phyloP scores from a whole-genome alignment of 2,329 filamentous ascomycete genomes.

The Dendryphion nanum region DNA sequence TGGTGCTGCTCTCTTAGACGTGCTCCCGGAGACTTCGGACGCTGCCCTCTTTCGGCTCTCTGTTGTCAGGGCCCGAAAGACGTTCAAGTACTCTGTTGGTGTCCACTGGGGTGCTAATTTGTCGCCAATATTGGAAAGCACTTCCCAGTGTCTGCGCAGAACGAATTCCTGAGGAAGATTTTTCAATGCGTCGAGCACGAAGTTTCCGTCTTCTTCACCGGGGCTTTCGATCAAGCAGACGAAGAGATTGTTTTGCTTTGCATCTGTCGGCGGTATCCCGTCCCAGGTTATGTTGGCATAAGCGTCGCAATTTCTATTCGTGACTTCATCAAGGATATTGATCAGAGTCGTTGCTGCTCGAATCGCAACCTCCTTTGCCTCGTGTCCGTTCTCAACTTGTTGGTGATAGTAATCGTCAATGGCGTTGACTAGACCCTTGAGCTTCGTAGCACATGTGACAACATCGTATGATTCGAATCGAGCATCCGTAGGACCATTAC shows the following conservation, averaged over 20 bases:
- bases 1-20: no score
- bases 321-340: slow-evolving; percentile 32
- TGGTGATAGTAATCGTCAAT: slow-evolving; percentile 28
- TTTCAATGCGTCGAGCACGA: slow-evolving; percentile 29
- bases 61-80: slow-evolving; percentile 25
- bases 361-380: slow-evolving; percentile 20
- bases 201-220: slow-evolving; percentile 14
- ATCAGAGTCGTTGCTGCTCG: slow-evolving; percentile 30
- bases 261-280: slow-evolving; percentile 20
- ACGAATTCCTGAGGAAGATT: slow-evolving; percentile 30
- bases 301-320: slow-evolving; percentile 30
- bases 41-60: slow-evolving; percentile 37
- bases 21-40: no score
- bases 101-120: slow-evolving; percentile 23
- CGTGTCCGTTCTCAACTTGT: slow-evolving; percentile 18
- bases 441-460: slow-evolving; percentile 27
- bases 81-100: slow-evolving; percentile 21
- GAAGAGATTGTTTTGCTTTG: slow-evolving; percentile 32
- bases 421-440: slow-evolving; percentile 23
- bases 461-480: slow-evolving; percentile 27
- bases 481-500: slow-evolving; percentile 22
- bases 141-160: slow-evolving; percentile 28
- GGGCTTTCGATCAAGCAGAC: slow-evolving; percentile 26
- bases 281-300: slow-evolving; percentile 32
- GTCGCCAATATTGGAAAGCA: slow-evolving; percentile 22